Conservation (phyloP, 257 asterid genomes). For the Coffea eugenioides region DNA sequence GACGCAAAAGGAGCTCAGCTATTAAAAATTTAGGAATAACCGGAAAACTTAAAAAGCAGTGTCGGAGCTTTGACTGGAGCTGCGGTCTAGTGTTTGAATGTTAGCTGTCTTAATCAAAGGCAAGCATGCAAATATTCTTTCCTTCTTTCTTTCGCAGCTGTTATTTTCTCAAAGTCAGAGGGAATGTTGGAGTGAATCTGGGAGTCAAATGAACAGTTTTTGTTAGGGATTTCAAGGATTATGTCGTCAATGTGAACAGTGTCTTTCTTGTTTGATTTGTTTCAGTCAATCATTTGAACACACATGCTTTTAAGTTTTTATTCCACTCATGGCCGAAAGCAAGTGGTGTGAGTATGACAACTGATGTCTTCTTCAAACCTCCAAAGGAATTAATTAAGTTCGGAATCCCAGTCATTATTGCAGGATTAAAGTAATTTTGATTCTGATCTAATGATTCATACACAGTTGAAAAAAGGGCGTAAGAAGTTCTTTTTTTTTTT, state of each 20-base stretch:
- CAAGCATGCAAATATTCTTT: neutral
- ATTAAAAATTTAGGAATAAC: neutral
- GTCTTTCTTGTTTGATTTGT: neutral
- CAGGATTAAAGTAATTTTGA: conserved; percentile 4
- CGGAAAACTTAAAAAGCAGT: neutral
- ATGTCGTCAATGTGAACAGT: conserved; percentile 1
- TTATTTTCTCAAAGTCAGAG: conserved; percentile 14
- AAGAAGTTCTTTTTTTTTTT: neutral
- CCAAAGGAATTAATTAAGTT: neutral
- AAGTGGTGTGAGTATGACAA: neutral
- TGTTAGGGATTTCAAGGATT: neutral
- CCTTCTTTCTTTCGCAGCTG: neutral
- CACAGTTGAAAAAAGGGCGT: neutral
- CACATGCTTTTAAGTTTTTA: neutral
- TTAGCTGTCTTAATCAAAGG: conserved; percentile 14
- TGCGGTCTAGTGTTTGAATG: neutral
- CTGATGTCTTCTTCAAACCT: neutral
- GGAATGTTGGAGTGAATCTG: conserved; percentile 10
- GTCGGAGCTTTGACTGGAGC: conserved; percentile 10
- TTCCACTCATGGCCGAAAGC: conserved; percentile 14
- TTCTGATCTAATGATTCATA: conserved; percentile 1
- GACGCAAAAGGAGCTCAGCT: neutral
- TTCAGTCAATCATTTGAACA: neutral
- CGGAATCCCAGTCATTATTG: neutral
- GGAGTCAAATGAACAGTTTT: conserved; percentile 16